Base-by-base conservation (phyloP, 305 asterid species). In the Rubia balearica region DNA sequence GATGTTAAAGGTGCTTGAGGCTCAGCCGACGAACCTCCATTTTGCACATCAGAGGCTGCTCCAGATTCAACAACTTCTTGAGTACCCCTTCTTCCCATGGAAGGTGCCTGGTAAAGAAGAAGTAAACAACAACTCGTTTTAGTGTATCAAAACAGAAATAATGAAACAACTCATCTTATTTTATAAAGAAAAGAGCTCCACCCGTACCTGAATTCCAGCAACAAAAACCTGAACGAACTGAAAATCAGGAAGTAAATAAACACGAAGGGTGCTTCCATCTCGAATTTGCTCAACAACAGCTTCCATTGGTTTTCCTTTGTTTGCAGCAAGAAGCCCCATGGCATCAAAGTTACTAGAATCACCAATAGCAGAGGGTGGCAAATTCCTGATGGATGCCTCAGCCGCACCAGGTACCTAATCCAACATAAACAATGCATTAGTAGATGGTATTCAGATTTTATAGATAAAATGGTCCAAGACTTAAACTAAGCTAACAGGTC, bases 261-360 rank as follows among this genome's bases (percentile, higher is more conserved):
- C 96, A 71, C 96, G 97, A 70, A 95, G 81, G 0, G 97, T 89
- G 89, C 96, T 95, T 75, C 99, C 99, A 86, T 89, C 96, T 56
- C 98, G 97, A 67, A 85, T 95, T 81, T 87, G 91, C 83, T 95
- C 98, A 74, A 95, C 99, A 61, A 91, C 79, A 70, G 95, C 99
- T 80, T 95, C 95, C 89, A 91, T 76, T 19, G 97, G 93, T 64
- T 85, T 86, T 12, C 99, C 98, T 82, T 85, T 95, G 75, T 88
- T 91, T 61, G 86, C 73, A 45, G 79, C 83, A 83, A 88, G 80
- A 42, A 95, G 84, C 49, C 88, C 96, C 94, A 83, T 81, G 24
- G 96, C 92, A 83, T 95, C 94, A 51, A 95, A 86, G 83, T 81
- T 91, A 72, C 89, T 72, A 43, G 96, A 80, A 81, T 91, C 92